Conservation (phyloP, 495 filamentous ascomycete species). For the Neurospora terricola region DNA sequence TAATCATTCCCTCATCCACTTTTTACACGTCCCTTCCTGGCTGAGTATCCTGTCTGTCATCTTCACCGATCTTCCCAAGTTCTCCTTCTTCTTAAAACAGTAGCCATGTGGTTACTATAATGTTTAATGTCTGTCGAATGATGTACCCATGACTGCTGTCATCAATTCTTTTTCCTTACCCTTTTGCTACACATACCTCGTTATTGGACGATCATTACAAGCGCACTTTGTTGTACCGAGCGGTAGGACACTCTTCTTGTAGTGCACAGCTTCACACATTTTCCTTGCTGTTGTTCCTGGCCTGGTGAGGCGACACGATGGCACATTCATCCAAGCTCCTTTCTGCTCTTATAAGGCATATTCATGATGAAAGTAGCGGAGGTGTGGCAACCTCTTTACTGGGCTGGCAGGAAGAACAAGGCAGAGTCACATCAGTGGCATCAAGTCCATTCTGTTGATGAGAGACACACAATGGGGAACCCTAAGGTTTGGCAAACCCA, state of each 20-base stretch:
- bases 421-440: background rate
- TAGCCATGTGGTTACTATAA: background rate
- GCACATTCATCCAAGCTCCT: background rate
- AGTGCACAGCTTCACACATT: background rate
- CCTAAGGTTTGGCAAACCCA: background rate
- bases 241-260: background rate
- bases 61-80: background rate
- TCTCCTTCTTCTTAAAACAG: background rate
- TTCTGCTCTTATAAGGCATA: background rate
- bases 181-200: background rate
- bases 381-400: background rate
- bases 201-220: background rate
- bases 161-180: background rate
- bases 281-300: background rate
- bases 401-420: background rate
- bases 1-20: background rate
- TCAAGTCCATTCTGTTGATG: background rate
- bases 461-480: background rate
- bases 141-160: background rate
- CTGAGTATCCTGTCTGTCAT: background rate
- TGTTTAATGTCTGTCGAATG: background rate
- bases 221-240: background rate
- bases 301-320: background rate
- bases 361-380: background rate
- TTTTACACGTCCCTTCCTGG: background rate